Evolutionary conservation across 2,329 filamentous ascomycete species (phyloP).

Genomic region (Ophiostoma perfectum): DNA sequence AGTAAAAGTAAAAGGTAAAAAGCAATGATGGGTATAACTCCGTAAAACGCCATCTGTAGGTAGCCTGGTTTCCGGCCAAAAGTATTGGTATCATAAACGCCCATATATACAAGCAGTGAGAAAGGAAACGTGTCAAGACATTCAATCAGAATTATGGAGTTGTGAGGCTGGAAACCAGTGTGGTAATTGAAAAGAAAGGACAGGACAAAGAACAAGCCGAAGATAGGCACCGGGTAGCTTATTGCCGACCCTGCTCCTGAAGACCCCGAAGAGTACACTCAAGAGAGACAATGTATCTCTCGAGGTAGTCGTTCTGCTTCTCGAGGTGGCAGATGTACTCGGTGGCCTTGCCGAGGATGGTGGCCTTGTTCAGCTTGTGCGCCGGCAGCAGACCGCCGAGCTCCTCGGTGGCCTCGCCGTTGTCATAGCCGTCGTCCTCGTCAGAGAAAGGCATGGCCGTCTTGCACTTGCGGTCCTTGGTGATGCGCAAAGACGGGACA

Average conservation of each 20-base stretch:
- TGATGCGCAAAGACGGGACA: slow-evolving; percentile 50
- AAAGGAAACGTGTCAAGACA: slow-evolving; percentile 1
- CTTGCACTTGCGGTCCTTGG: slow-evolving; percentile 31
- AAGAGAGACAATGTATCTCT: slow-evolving; percentile 14
- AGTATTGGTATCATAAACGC: slow-evolving; percentile 17
- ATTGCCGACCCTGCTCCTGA: slow-evolving; percentile 1
- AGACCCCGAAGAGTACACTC: slow-evolving; percentile 11
- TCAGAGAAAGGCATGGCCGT: slow-evolving; percentile 36
- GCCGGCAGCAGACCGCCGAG: slow-evolving; percentile 38
- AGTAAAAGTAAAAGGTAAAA: slow-evolving; percentile 5
- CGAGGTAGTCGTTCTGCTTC: slow-evolving; percentile 31
- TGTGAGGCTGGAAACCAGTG: slow-evolving; percentile 1
- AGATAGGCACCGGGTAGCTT: background rate
- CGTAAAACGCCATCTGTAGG: slow-evolving; percentile 4
- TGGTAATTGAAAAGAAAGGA: background rate
- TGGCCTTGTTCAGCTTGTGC: slow-evolving; percentile 42
- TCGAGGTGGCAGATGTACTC: slow-evolving; percentile 37
- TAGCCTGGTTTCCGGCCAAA: slow-evolving; percentile 11
- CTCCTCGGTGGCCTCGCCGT: slow-evolving; percentile 40
- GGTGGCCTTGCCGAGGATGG: slow-evolving; percentile 39
- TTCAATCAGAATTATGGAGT: background rate
- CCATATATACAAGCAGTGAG: background rate
- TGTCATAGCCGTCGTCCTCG: slow-evolving; percentile 37
- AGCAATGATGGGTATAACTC: background rate
- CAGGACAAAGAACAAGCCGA: background rate